phyloP scores from a whole-genome alignment of 2,329 filamentous ascomycete genomes.

The Phialophora macrospora region DNA sequence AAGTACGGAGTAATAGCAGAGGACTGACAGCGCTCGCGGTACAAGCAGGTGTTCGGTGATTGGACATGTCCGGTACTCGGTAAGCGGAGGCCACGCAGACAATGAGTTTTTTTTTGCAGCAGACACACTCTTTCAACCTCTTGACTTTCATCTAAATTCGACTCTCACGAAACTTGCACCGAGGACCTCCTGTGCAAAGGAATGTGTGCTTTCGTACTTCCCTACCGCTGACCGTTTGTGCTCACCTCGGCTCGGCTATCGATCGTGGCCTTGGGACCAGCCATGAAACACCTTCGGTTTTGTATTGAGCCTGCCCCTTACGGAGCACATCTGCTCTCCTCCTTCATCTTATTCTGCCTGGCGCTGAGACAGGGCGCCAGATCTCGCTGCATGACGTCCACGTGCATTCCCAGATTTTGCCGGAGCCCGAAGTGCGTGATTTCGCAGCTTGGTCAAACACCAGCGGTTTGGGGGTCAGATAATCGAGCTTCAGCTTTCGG shows the following conservation, averaged over 20 bases:
- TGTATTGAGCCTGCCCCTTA: slow-evolving; percentile 2
- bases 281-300: slow-evolving; percentile 9
- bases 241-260: background rate
- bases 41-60: too few relatives aligned
- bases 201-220: background rate
- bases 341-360: slow-evolving; percentile 5
- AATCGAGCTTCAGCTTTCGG: background rate
- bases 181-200: too few relatives aligned
- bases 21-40: too few relatives aligned
- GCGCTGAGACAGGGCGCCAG: slow-evolving; percentile 4
- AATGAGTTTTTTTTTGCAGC: too few relatives aligned
- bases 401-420: background rate
- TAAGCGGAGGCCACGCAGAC: too few relatives aligned
- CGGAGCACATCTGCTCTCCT: background rate
- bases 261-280: background rate
- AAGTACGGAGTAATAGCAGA: too few relatives aligned
- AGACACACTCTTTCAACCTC: too few relatives aligned
- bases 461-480: background rate
- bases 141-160: too few relatives aligned
- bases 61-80: too few relatives aligned
- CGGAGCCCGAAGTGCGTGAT: background rate
- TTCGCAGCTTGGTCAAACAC: slow-evolving; percentile 5
- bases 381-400: background rate
- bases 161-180: too few relatives aligned
- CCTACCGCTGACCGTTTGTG: background rate